phyloP scores from a whole-genome alignment of 2,329 filamentous ascomycete species.

The Colletotrichum graminicola region DNA sequence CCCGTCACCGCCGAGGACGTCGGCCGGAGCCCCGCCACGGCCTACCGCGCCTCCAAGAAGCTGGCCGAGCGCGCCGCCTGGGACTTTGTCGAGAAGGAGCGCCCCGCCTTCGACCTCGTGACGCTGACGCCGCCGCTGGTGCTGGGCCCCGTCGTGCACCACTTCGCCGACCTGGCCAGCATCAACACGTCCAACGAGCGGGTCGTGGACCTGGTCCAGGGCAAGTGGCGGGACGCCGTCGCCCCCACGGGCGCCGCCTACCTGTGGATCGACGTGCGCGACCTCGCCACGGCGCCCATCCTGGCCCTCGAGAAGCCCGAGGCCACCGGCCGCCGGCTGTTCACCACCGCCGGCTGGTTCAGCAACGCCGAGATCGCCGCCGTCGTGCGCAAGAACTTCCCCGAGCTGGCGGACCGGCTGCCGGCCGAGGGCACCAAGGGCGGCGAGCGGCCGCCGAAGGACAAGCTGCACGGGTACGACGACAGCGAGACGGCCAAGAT shows the following conservation, averaged over 20 bases:
- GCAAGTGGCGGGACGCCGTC: constrained; percentile 61
- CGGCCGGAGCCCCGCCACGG: constrained; percentile 53
- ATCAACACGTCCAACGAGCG: constrained; percentile 68
- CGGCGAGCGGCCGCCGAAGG: constrained; percentile 56
- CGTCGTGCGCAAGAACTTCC: constrained; percentile 61
- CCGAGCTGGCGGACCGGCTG: constrained; percentile 61
- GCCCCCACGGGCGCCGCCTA: constrained; percentile 56
- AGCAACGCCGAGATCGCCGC: constrained; percentile 60
- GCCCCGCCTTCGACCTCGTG: constrained; percentile 62
- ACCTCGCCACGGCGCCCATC: constrained; percentile 66
- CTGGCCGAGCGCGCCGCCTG: constrained; percentile 66
- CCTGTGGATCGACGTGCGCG: constrained; percentile 69
- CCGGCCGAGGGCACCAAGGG: constrained; percentile 59
- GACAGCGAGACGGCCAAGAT: constrained; percentile 70
- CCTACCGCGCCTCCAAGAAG: constrained; percentile 68
- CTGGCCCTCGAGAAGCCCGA: constrained; percentile 62
- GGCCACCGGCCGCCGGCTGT: constrained; percentile 64
- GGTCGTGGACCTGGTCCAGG: constrained; percentile 63
- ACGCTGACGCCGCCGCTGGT: constrained; percentile 69
- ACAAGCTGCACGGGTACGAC: constrained; percentile 65
- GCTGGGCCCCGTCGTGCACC: constrained; percentile 41
- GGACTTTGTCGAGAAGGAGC: constrained; percentile 61
- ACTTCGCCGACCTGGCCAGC: constrained; percentile 46
- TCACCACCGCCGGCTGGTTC: constrained; percentile 62
- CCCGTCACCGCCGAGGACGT: constrained; percentile 62